Evolutionary conservation across 208 protist genomes (phyloP).

Genomic region (Wallacemonas rigidus): DNA sequence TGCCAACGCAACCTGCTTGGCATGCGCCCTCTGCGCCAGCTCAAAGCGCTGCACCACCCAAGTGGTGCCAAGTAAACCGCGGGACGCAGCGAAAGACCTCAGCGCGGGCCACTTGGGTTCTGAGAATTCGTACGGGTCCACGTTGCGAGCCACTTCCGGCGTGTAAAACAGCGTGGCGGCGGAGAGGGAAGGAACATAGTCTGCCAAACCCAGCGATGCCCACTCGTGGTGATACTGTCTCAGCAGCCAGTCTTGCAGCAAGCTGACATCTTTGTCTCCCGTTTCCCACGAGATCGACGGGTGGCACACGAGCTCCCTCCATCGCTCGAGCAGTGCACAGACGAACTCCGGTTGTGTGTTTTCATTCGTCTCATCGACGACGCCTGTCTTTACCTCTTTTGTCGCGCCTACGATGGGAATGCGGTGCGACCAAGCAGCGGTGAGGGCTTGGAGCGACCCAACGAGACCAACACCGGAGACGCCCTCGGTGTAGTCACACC

Average conservation of each 20-base stretch:
- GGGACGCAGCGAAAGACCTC: slow-evolving; percentile 49
- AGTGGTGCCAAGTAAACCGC: slow-evolving; percentile 55
- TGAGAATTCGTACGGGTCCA: slow-evolving; percentile 33
- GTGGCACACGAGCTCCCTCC: slow-evolving; percentile 32
- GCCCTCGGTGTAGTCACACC: slow-evolving; percentile 95
- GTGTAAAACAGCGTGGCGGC: slow-evolving; percentile 68
- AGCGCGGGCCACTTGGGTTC: slow-evolving; percentile 68
- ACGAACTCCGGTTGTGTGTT: slow-evolving; percentile 26
- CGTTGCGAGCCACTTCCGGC: slow-evolving; percentile 52
- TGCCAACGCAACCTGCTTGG: slow-evolving; percentile 22
- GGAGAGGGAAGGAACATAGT: slow-evolving; percentile 42
- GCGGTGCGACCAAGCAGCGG: slow-evolving; percentile 43
- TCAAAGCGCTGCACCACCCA: slow-evolving; percentile 60
- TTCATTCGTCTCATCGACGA: neutral
- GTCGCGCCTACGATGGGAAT: neutral
- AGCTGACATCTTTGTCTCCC: slow-evolving; percentile 34
- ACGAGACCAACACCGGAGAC: slow-evolving; percentile 85
- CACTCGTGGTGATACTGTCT: slow-evolving; percentile 35
- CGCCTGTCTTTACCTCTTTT: neutral
- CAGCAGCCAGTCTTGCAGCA: slow-evolving; percentile 53
- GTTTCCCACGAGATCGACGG: slow-evolving; percentile 32
- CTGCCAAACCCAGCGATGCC: slow-evolving; percentile 34
- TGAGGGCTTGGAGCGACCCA: slow-evolving; percentile 60
- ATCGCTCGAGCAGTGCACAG: slow-evolving; percentile 40
- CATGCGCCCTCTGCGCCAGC: slow-evolving; percentile 50